Percentiles rank a stretch among this genome's conserved stretches.
Evolutionary conservation across 805 yeast genomes (phyloP).

Genomic region (Hanseniaspora osmophila): DNA sequence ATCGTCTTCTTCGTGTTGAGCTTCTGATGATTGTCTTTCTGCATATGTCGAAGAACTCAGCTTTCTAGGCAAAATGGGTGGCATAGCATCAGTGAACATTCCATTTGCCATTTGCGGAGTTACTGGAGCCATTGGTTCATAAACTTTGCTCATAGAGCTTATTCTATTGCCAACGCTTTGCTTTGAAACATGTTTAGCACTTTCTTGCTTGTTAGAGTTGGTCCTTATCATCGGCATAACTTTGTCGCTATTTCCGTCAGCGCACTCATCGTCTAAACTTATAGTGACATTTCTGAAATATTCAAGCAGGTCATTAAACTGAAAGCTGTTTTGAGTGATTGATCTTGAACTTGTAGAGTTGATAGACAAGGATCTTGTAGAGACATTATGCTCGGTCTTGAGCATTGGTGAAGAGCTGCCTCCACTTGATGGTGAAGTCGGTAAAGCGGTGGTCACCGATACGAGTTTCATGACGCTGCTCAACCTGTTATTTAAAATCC

Average conservation of each 20-base stretch:
- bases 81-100: background rate
- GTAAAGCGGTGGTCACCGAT: conserved; percentile 7
- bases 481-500: conserved; percentile 64
- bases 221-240: background rate
- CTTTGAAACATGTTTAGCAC: background rate
- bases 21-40: background rate
- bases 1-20: background rate
- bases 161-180: background rate
- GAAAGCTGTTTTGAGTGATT: conserved; percentile 16
- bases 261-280: conserved; percentile 10
- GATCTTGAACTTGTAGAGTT: conserved; percentile 12
- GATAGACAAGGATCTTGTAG: background rate
- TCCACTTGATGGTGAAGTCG: conserved; percentile 8
- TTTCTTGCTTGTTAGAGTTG: background rate
- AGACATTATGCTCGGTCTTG: background rate
- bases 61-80: background rate
- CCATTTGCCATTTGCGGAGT: background rate
- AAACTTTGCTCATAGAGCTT: background rate
- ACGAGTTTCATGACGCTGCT: conserved; percentile 25
- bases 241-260: background rate
- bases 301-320: conserved; percentile 17
- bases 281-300: conserved; percentile 15
- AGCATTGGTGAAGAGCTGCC: background rate
- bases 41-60: background rate
- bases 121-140: background rate